These are phyloP conservation scores for Cladobotryum protrusum DNA, from an alignment of 2,329 filamentous ascomycete genomes.

Conservation along the genomic window DNA sequence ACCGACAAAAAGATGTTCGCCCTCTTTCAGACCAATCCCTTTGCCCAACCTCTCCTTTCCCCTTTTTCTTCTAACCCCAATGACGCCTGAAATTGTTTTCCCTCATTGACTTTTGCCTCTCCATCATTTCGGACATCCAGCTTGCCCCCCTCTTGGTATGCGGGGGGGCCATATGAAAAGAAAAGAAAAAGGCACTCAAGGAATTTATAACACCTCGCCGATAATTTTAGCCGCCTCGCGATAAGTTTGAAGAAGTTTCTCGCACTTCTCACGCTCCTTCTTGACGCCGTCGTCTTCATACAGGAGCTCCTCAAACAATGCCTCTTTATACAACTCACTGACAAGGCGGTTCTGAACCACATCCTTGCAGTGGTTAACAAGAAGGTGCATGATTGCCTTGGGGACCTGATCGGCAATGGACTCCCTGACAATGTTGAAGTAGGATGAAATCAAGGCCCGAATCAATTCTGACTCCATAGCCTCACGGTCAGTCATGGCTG, in stretches of 20 bases:
- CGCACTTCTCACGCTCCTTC: constrained; percentile 96
- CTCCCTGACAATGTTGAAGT: constrained; percentile 98
- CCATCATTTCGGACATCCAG: background rate
- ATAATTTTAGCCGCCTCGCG: constrained; percentile 98
- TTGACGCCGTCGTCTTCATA: constrained; percentile 98
- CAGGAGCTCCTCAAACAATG: constrained; percentile 82
- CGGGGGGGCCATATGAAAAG: too few relatives aligned
- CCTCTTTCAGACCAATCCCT: background rate
- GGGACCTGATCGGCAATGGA: constrained; percentile 98
- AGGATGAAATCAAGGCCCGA: constrained; percentile 89
- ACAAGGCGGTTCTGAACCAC: constrained; percentile 96
- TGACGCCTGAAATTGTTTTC: constrained; percentile 7
- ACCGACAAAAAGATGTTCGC: background rate
- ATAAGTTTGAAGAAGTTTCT: constrained; percentile 91
- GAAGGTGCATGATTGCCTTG: constrained; percentile 96
- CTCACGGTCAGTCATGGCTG: constrained; percentile 89
- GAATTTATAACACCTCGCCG: constrained; percentile 74
- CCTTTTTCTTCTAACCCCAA: constrained; percentile 2
- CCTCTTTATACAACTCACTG: constrained; percentile 89
- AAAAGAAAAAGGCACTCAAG: too few relatives aligned
- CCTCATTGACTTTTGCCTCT: constrained; percentile 25
- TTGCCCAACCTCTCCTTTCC: background rate
- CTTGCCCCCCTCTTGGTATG: too few relatives aligned
- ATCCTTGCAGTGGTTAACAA: constrained; percentile 98
- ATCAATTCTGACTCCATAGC: constrained; percentile 97